Conservation (phyloP, 2,329 filamentous ascomycete species). For the Botrytis porri region DNA sequence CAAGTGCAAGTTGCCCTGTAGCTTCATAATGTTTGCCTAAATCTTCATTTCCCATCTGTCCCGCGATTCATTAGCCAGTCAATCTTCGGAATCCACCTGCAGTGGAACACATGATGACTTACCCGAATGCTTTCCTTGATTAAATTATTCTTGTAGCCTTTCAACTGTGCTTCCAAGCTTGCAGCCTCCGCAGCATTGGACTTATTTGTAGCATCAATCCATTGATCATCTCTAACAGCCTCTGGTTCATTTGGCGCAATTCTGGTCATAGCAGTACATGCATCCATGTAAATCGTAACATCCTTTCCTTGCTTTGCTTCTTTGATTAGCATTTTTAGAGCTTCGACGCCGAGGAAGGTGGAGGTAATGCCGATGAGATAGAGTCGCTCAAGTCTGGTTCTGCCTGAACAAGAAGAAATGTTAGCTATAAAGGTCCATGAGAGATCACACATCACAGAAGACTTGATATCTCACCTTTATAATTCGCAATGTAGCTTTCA, state of each 20-base stretch:
- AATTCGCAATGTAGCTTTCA: slow-evolving; percentile 87
- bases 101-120: slow-evolving; percentile 34
- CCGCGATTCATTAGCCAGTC: neutral
- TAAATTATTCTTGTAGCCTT: slow-evolving; percentile 92
- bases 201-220: slow-evolving; percentile 68
- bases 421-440: slow-evolving; percentile 16
- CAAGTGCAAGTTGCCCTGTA: slow-evolving; percentile 69
- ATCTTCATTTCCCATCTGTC: slow-evolving; percentile 90
- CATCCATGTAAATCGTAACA: slow-evolving; percentile 65
- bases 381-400: slow-evolving; percentile 77
- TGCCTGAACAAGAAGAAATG: slow-evolving; percentile 51
- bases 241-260: slow-evolving; percentile 67
- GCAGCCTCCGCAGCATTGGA: slow-evolving; percentile 67
- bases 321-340: slow-evolving; percentile 70
- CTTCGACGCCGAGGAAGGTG: slow-evolving; percentile 72
- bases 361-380: slow-evolving; percentile 78
- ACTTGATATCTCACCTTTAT: slow-evolving; percentile 58
- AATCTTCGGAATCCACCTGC: neutral
- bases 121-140: slow-evolving; percentile 96
- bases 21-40: slow-evolving; percentile 78
- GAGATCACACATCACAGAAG: neutral
- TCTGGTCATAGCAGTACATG: slow-evolving; percentile 61
- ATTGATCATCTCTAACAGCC: slow-evolving; percentile 64
- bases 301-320: slow-evolving; percentile 78
- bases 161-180: slow-evolving; percentile 79